These are phyloP conservation scores for Oryza officinalis DNA, from an alignment of 176 grass and related monocot species.

Conservation along the genomic window DNA sequence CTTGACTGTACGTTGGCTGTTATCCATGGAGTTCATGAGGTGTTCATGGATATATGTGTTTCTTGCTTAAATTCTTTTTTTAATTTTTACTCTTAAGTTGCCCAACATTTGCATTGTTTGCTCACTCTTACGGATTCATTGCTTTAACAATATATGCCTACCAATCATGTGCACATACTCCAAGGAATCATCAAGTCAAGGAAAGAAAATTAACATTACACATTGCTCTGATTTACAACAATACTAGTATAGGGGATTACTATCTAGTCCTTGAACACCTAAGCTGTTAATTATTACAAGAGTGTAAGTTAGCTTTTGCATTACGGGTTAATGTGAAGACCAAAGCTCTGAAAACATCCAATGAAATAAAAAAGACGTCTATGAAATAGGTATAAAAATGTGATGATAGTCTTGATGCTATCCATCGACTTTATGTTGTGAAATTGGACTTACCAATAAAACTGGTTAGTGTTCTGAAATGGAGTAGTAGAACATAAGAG, in stretches of 20 bases:
- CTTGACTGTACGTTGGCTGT: constrained; percentile 64
- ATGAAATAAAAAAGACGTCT: neutral
- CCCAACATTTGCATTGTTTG: neutral
- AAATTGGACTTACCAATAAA: neutral
- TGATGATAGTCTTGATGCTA: neutral
- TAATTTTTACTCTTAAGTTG: constrained; percentile 19
- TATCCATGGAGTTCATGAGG: constrained; percentile 74
- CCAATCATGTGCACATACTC: neutral
- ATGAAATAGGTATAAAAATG: neutral
- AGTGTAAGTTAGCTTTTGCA: neutral
- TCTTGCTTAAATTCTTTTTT: constrained; percentile 5
- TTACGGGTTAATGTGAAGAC: neutral
- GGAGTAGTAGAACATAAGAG: neutral
- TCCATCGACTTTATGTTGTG: neutral
- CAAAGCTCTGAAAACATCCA: neutral
- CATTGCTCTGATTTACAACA: neutral
- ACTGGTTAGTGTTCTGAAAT: neutral
- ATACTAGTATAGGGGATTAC: neutral
- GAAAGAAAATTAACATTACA: neutral
- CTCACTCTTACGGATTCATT: constrained; percentile 1
- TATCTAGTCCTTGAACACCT: neutral
- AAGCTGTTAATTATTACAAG: neutral
- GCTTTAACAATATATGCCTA: neutral
- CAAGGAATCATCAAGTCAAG: neutral
- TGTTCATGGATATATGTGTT: constrained; percentile 38